Evolutionary conservation across 768 basidiomycete genomes (phyloP), one percentile per base, ranked within the genome.

Genomic region (Polyporus arcularius): DNA sequence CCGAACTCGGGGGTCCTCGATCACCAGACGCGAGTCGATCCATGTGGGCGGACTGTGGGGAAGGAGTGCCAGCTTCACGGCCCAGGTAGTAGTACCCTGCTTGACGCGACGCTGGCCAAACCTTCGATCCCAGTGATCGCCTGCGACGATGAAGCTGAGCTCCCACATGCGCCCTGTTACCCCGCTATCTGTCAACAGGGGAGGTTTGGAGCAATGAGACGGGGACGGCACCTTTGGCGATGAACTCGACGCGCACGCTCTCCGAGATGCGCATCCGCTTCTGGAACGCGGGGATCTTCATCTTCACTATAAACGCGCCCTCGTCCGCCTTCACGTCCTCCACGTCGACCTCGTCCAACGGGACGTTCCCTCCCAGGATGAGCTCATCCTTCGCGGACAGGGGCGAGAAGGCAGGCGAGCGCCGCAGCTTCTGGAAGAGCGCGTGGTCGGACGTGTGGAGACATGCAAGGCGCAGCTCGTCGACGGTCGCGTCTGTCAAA

Each of bases 241-340:
- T 48, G 46, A 90, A 90, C 60, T 91, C 88, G 16, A 88, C 67
- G 6, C 63, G 66, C 41, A 89, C 80, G 18, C 73, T 58, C 58
- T 81, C 81, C 26, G 82, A 78, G 14, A 89, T 80, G 28, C 83
- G 76, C 87, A 92, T 87, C n/a, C 89, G 79, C 65, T 84, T 85
- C 70, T 88, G 86, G 71, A 89, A 91, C 45, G 82, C 78, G 18
- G 80, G 77, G 18, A 87, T 75, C 21, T 74, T 74, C 53, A 89
- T 79, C 28, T 77, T 71, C 4, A 78, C 84, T 0, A 76, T 79
- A 60, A 91, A 92, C 0, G 80, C 75, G 0, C 81, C 82, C 41
- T 80, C 78, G 48, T 82, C 79, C 0, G 78, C 77, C 0, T 73
- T 72, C 4, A 82, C 63, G 58, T 89, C 83, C 43, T 80, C 78